phyloP scores from a whole-genome alignment of 257 asterid genomes.

The Marsdenia floribunda region DNA sequence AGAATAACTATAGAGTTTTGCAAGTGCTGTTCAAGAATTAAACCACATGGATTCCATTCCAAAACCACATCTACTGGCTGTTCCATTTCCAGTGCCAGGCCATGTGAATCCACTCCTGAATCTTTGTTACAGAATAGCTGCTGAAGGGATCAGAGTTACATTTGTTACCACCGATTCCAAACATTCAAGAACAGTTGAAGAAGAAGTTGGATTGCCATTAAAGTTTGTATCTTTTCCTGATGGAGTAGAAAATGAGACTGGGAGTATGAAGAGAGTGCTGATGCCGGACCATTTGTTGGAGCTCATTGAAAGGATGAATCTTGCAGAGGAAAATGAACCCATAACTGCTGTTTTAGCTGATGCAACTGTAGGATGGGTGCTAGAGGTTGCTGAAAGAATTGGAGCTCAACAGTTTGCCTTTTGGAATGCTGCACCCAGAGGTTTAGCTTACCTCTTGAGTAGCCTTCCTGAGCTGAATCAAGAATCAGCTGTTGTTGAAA shows the following conservation, averaged over 20 bases:
- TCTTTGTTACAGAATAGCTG: constrained; percentile 30
- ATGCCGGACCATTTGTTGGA: constrained; percentile 1
- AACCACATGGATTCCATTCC: neutral
- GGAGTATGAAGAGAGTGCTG: constrained; percentile 8
- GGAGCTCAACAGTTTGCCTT: constrained; percentile 26
- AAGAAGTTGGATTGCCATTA: neutral
- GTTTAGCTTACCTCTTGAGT: constrained; percentile 7
- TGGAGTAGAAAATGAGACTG: constrained; percentile 17
- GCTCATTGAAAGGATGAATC: constrained; percentile 20
- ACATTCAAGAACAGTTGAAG: constrained; percentile 16
- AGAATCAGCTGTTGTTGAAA: constrained; percentile 7
- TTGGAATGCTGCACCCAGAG: constrained; percentile 24
- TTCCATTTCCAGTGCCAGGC: constrained; percentile 48
- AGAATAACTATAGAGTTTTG: no score
- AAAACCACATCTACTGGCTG: constrained; percentile 26
- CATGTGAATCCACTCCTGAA: constrained; percentile 52
- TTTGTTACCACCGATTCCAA: constrained; percentile 37
- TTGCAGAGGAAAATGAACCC: constrained; percentile 7
- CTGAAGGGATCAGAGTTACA: constrained; percentile 41
- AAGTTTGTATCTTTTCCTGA: constrained; percentile 28
- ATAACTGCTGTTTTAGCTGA: constrained; percentile 35
- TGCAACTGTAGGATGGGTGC: constrained; percentile 27
- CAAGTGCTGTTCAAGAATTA: no score
- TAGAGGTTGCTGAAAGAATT: constrained; percentile 23
- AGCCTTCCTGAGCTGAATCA: constrained; percentile 24